Evolutionary conservation across 108 stramenopile genomes (phyloP), one percentile per base, ranked within the genome.

Genomic region (Conticribra guillardii): DNA sequence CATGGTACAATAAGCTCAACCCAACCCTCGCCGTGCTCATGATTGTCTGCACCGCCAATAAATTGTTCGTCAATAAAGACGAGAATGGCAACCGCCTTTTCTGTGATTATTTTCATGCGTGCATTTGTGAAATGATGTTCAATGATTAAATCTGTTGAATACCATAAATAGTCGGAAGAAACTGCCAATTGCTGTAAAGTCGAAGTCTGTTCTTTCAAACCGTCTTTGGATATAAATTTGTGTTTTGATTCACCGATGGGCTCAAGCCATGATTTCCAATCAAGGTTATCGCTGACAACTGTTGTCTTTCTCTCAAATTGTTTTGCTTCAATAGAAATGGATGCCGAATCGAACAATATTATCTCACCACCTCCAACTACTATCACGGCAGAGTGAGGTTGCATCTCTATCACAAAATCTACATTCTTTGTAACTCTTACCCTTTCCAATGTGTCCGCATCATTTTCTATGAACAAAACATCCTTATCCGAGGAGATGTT

Each of bases 151-250:
- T 31, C 26, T 4, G 80, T 74, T 22, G 64, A 63, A 62, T 88
- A 88, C 87, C 87, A 88, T 8, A 83, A 63, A 67, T 85, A 88
- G 54, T 88, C 82, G 52, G 82, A 84, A 45, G 49, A 75, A 3
- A 79, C 47, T 28, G 52, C 22, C 11, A 41, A 11, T 11, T 41
- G 80, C 54, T n/a, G 55, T 53, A 22, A 74, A 54, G 44, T 71
- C 79, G 11, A 80, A 58, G 52, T 67, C 34, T 14, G 83, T 79
- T 58, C 81, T 77, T 37, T 87, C 81, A 17, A 81, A 45, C n/a
- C 80, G 83, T 50, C 7, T 26, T n/a, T n/a, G n/a, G n/a, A 47
- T 52, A 7, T 28, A 48, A 27, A 34, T 58, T 59, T 3, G 63
- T 19, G 68, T 78, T 17, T 24, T 21, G 18, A 2, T 27, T 69